Base-by-base conservation (phyloP, 768 basidiomycete species). In the Panaeolus cyanescens region DNA sequence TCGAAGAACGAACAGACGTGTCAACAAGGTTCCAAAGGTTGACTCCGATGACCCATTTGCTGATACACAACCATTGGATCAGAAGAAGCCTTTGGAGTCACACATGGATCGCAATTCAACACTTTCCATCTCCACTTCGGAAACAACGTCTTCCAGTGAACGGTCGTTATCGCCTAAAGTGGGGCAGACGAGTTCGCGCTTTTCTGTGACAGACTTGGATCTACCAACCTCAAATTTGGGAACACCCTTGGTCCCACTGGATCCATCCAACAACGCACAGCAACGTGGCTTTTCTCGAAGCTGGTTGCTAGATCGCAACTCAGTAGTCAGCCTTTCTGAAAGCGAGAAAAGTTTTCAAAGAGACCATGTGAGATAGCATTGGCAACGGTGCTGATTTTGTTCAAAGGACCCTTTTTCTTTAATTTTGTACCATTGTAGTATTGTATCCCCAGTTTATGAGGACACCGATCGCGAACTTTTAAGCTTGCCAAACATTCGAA, bases 41-140 rank as follows among this genome's bases (percentile, higher is more conserved):
- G 59, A 64, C 56, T 53, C 58, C 17, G 67, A 71, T 22, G 71
- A 77, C 61, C 75, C 77, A 36, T 79, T 76, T 60, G 69, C 71
- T 22, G 77, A 79, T 53, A 65, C 70, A 30, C 70, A 65, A 55
- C 64, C 66, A 25, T 34, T 69, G 34, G 66, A 62, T 4, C 40
- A 55, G 45, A 58, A 66, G 31, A 55, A 63, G 32, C 62, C 65
- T 19, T 64, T 64, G 20, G 56, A 31, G 12, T 66, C 61, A 42
- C 57, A 54, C 19, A 56, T 56, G 30, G 59, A 63, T 30, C 57
- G 15, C 42, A 50, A 19, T 45, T 54, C 55, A 13, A 17, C 5
- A 30, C 20, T 32, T n/a, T 45, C 45, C 3, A 25, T 28, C 5
- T 28, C 45, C 12, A 25, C 45, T 50, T 50, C 45, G 25, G 10